These are phyloP conservation scores for Craterostigma plantagineum DNA, from an alignment of 257 asterid species.

Conservation along the genomic window DNA sequence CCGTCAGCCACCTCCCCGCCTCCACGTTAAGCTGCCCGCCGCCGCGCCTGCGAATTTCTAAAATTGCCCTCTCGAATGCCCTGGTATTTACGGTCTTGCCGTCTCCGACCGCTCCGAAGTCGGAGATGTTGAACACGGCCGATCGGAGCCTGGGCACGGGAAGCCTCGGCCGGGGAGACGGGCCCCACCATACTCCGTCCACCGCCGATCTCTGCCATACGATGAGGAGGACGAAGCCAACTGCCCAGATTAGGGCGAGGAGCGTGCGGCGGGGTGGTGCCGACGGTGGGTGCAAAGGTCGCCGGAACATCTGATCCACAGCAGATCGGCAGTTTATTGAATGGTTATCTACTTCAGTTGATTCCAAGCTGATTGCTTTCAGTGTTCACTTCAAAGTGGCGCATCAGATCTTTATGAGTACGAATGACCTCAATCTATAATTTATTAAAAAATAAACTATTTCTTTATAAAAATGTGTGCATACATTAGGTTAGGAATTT, in stretches of 20 bases:
- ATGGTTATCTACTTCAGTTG: too few relatives aligned
- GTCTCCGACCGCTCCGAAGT: constrained; percentile 83
- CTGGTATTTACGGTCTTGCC: constrained; percentile 53
- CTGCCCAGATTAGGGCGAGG: constrained; percentile 48
- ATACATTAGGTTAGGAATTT: too few relatives aligned
- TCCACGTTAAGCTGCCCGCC: constrained; percentile 88
- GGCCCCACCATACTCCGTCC: constrained; percentile 23
- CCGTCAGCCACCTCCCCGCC: constrained; percentile 75
- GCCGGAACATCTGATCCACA: too few relatives aligned
- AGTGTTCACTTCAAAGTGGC: too few relatives aligned
- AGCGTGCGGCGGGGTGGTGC: constrained; percentile 17
- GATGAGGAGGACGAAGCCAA: constrained; percentile 48
- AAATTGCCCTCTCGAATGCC: constrained; percentile 64
- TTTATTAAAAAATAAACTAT: too few relatives aligned
- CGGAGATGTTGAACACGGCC: constrained; percentile 45
- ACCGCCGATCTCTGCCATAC: constrained; percentile 48
- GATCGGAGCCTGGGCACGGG: constrained; percentile 61
- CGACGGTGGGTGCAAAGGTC: constrained; percentile 17
- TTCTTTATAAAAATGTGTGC: too few relatives aligned
- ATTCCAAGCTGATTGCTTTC: too few relatives aligned
- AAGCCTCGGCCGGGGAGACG: constrained; percentile 10
- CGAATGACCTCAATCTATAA: too few relatives aligned
- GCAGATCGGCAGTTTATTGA: too few relatives aligned
- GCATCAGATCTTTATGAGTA: too few relatives aligned
- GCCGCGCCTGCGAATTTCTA: constrained; percentile 41